phyloP scores from a whole-genome alignment of 2,329 filamentous ascomycete genomes.

The Pyrenophora graminea region DNA sequence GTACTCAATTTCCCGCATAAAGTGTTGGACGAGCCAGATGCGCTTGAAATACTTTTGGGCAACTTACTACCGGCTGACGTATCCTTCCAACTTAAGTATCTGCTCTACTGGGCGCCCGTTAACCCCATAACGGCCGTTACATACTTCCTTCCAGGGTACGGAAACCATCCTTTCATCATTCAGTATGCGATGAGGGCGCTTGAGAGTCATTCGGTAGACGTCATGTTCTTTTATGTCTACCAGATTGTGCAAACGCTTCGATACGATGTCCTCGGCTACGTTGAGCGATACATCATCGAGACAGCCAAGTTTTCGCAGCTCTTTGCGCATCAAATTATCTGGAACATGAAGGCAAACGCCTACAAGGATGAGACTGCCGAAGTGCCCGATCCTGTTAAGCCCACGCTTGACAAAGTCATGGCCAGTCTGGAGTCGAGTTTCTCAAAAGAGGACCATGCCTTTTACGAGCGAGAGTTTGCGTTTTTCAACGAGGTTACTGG shows the following conservation, averaged over 20 bases:
- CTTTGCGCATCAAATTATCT: slow-evolving; percentile 99
- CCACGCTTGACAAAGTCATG: slow-evolving; percentile 89
- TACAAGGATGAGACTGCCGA: slow-evolving; percentile 95
- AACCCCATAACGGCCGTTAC: slow-evolving; percentile 93
- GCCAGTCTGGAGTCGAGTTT: slow-evolving; percentile 81
- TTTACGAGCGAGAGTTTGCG: slow-evolving; percentile 93
- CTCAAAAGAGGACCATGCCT: slow-evolving; percentile 74
- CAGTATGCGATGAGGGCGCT: slow-evolving; percentile 97
- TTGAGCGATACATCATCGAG: slow-evolving; percentile 94
- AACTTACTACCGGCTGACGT: slow-evolving; percentile 77
- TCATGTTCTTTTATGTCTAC: slow-evolving; percentile 98
- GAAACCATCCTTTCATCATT: slow-evolving; percentile 87
- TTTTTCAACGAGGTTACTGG: slow-evolving; percentile 97
- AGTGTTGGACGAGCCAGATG: slow-evolving; percentile 79
- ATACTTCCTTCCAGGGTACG: slow-evolving; percentile 88
- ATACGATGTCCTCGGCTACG: slow-evolving; percentile 91
- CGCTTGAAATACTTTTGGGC: slow-evolving; percentile 80
- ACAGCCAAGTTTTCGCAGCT: slow-evolving; percentile 97
- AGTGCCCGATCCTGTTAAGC: slow-evolving; percentile 90
- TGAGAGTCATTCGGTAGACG: slow-evolving; percentile 92
- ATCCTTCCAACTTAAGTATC: slow-evolving; percentile 83
- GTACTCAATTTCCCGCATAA: slow-evolving; percentile 83
- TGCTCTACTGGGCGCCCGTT: slow-evolving; percentile 89
- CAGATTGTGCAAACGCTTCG: slow-evolving; percentile 95
- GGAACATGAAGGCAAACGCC: slow-evolving; percentile 99